Evolutionary conservation across 768 basidiomycete genomes (phyloP), one percentile per base, ranked within the genome.

Genomic region (Mycena polygramma): DNA sequence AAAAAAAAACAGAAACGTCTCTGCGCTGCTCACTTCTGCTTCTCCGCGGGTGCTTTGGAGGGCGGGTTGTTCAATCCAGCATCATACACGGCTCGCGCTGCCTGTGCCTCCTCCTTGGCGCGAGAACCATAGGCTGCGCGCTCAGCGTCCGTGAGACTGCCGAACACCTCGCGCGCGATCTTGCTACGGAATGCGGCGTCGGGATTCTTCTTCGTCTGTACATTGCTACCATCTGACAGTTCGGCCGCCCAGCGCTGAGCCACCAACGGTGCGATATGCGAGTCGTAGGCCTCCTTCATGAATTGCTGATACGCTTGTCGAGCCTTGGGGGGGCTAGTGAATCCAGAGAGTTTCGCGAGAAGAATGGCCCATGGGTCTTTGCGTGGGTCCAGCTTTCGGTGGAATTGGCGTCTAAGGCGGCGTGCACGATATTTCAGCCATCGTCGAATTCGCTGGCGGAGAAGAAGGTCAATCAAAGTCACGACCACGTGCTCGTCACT

Each of bases 371-470:
- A 60, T 4, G 66, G 57, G 10, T 59, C 35, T 22, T 48, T 66
- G 22, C 46, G 14, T 37, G 54, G 22, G 15, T 51, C 55, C 1
- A 54, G 51, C 3, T 37, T 20, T 9, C 45, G 3, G 22, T 20
- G 14, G 0, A 36, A 14, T 2, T 36, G 26, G 22, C 39, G 45
- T 35, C 35, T 43, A 4, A 49, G 35, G 9, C 45, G 35, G 9
- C 46, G 54, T 7, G 48, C 55, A 3, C 69, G 69, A 17, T 70
- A 70, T 17, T 64, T 63, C 14, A 43, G 51, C 69, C 69, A 70
- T 8, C 69, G 63, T 7, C 57, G 69, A 35, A 70, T 70, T 19
- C 69, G 63, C 69, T 70, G 19, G 30, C 30, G 30, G 45, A 58
- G 45, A 17, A 4, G 20, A 19, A 43, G 36, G 45, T 36, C 30